phyloP scores from a whole-genome alignment of 768 basidiomycete genomes.

The Hygrocybe punicea region DNA sequence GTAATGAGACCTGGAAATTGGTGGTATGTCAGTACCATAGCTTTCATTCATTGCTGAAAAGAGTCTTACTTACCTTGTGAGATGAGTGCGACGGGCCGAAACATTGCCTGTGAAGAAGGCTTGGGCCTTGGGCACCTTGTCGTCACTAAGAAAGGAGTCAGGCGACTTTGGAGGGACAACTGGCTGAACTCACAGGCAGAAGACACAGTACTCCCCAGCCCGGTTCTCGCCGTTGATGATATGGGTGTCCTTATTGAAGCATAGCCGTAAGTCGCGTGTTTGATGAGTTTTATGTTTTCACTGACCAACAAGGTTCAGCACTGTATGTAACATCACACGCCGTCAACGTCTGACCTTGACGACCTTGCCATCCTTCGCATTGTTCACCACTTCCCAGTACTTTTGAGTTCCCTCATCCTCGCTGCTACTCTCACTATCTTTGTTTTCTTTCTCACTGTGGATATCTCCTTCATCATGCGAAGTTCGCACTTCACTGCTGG shows the following conservation, averaged over 20 bases:
- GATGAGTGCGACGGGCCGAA: conserved; percentile 8
- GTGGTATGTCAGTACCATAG: no score
- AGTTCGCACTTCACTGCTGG: no score
- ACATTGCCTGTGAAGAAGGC: conserved; percentile 14
- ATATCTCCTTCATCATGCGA: no score
- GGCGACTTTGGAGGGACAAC: not conserved
- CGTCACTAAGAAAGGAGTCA: not conserved
- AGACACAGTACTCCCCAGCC: conserved; percentile 7
- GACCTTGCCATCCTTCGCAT: no score
- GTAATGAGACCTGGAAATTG: conserved; percentile 11
- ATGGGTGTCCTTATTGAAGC: conserved; percentile 10
- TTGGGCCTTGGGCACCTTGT: not conserved
- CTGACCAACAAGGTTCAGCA: not conserved
- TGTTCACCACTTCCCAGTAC: no score
- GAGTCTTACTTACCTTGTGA: conserved; percentile 12
- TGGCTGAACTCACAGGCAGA: conserved; percentile 9
- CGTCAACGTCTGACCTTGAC: no score
- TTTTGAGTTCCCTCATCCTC: no score
- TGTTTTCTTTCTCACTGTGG: no score
- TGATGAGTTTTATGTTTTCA: conserved; percentile 1
- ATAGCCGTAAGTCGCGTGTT: conserved; percentile 12
- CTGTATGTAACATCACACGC: not conserved
- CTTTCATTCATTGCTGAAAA: no score
- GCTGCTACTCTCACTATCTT: no score
- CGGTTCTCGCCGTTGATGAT: conserved; percentile 1